Percentiles rank a stretch among this genome's conserved stretches.
These are phyloP conservation scores for Porcisia hertigi DNA, from an alignment of 208 protist species.

Conservation along the genomic window DNA sequence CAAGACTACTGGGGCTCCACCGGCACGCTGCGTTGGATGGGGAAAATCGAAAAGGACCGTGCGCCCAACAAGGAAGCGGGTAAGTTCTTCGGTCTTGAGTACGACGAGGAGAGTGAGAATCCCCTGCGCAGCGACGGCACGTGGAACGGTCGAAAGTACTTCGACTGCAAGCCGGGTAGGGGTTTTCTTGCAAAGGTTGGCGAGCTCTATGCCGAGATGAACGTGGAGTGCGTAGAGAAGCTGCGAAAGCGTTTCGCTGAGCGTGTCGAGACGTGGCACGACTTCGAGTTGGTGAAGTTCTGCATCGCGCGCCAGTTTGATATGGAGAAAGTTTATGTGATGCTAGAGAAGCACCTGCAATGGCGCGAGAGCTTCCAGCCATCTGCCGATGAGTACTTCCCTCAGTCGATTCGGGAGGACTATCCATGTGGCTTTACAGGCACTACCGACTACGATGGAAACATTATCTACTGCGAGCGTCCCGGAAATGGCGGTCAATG, in stretches of 20 bases:
- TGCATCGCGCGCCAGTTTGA: conserved; percentile 80
- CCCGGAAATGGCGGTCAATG: conserved; percentile 70
- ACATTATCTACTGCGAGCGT: conserved; percentile 85
- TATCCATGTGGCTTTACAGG: conserved; percentile 77
- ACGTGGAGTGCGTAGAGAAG: conserved; percentile 35
- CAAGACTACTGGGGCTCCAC: conserved; percentile 73
- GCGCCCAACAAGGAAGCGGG: conserved; percentile 51
- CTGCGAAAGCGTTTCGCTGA: conserved; percentile 66
- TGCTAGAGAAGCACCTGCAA: conserved; percentile 79
- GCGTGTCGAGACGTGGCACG: conserved; percentile 63
- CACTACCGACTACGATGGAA: conserved; percentile 69
- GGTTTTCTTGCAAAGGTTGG: conserved; percentile 49
- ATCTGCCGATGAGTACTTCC: conserved; percentile 75
- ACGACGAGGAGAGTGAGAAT: conserved; percentile 61
- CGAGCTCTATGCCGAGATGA: conserved; percentile 66
- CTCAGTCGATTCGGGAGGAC: conserved; percentile 56
- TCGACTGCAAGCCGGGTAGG: conserved; percentile 46
- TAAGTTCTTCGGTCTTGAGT: conserved; percentile 65
- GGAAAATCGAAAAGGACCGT: conserved; percentile 56
- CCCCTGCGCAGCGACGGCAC: conserved; percentile 54
- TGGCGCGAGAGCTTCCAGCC: conserved; percentile 69
- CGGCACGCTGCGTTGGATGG: conserved; percentile 65
- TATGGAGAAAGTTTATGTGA: conserved; percentile 71
- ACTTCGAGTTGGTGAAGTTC: conserved; percentile 88
- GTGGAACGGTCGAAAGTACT: conserved; percentile 56